phyloP scores from a whole-genome alignment of 1,284 basidiomycete species.

The Uromyces viciae-fabae region DNA sequence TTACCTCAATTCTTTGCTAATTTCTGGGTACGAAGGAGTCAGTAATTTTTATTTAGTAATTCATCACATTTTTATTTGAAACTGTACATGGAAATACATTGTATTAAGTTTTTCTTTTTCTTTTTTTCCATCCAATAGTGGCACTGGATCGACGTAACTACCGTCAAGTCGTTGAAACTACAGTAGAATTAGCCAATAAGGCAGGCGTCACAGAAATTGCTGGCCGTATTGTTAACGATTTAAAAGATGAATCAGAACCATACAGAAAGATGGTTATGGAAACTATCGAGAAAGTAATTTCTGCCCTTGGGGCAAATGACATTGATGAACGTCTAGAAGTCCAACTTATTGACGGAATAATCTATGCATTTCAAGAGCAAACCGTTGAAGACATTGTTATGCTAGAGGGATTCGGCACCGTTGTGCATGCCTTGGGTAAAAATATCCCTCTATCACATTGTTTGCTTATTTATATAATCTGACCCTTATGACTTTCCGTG shows the following conservation, averaged over 20 bases:
- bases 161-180: conserved; percentile 95
- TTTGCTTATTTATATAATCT: neutral
- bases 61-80: neutral
- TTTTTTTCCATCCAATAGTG: conserved; percentile 63
- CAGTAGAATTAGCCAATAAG: conserved; percentile 95
- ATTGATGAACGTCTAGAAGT: conserved; percentile 94
- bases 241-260: conserved; percentile 77
- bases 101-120: neutral
- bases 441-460: conserved; percentile 24
- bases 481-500: neutral
- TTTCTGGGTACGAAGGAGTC: conserved; percentile 68
- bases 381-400: conserved; percentile 98
- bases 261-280: conserved; percentile 99
- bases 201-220: conserved; percentile 93
- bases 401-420: conserved; percentile 96
- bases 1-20: conserved; percentile 99
- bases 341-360: conserved; percentile 92
- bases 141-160: conserved; percentile 95
- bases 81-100: neutral
- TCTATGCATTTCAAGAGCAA: conserved; percentile 99
- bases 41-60: neutral
- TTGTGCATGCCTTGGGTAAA: conserved; percentile 81
- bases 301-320: conserved; percentile 86
- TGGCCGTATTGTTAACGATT: conserved; percentile 86
- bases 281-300: conserved; percentile 94